Evolutionary conservation across 129 eudicot species (phyloP), one percentile per base, ranked within the genome.

Genomic region (Artemisia argyi): DNA sequence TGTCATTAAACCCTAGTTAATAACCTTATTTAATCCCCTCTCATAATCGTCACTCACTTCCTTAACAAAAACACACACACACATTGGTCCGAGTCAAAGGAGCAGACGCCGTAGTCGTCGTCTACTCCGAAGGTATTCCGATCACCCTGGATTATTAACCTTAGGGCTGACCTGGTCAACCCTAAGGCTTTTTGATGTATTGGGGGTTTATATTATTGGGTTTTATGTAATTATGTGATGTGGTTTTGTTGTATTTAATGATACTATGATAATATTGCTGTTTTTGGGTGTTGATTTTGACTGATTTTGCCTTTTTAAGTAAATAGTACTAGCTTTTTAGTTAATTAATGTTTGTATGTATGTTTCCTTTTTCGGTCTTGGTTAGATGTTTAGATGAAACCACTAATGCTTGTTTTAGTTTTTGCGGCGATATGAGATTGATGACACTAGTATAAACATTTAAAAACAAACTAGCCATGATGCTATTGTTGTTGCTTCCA

Each of bases 51-150:
- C 48, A 19, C 53, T 64, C 16, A 70, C 72, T 71, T 71, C 59
- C 4, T 35, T 69, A 77, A 69, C 26, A 26, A 76, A 60, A 57
- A 65, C 72, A 35, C 0, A 44, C 72, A 35, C 0, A 44, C 11
- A 57, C 5, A 50, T 15, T 17, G 10, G 49, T 48, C 63, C 58
- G 59, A 71, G 73, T 46, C 76, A 46, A 64, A 15, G 73, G 82
- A 65, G 77, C 61, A 64, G 73, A 54, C 73, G 77, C 30, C 80
- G 68, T 30, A 44, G 77, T 78, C 82, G 75, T 76, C 80, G 62
- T 78, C 82, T 64, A n/a, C 82, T 78, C 77, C 82, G 47, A 58
- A 78, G 77, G 82, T 78, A 78, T 63, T 19, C 18, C 64, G 57
- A 68, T 52, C 57, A 52, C 11, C 24, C 1, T 48, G 11, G 52